Evolutionary conservation across 768 basidiomycete genomes (phyloP), one percentile per base, ranked within the genome.

Genomic region (Boletus barrowsii): DNA sequence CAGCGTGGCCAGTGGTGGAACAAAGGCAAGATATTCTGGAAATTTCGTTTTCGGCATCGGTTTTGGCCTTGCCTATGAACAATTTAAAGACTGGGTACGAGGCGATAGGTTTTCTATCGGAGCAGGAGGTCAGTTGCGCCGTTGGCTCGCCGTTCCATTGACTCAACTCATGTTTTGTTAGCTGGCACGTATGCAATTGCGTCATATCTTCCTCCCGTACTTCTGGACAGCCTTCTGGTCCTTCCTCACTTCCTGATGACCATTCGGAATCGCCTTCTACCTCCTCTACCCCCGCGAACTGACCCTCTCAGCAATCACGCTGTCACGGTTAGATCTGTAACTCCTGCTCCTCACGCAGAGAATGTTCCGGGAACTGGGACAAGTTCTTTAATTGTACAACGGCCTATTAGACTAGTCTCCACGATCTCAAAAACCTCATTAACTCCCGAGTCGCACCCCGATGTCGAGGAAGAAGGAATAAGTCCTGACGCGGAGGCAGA

Each of bases 101-200:
- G 88, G 90, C 3, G 81, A 88, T 50, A 71, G 88, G 36, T 81
- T 89, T 62, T 79, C 83, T 18, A 72, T 93, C 51, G 91, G 91
- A 53, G 86, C 91, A 47, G 91, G 90, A 69, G 88, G 90, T 92
- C 63, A 62, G 81, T 71, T 18, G 0, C 24, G 20, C 49, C 44
- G 30, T 32, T 24, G 37, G 24, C 29, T 17, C 39, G 30, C 42
- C 33, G 45, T 45, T 56, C 22, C 11, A n/a, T 47, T 40, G 43
- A 9, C 44, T 47, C 40, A 55, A 59, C 24, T 26, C 41, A 53
- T 67, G 11, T 18, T 60, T 48, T 57, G 43, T n/a, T 60, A 89
- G 90, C 88, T 5, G 72, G 74, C 33, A 89, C 88, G 7, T 91
- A 91, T 61, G 76, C 76, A 47, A 45, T 85, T 22, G 88, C 88